phyloP scores from a whole-genome alignment of 1,284 basidiomycete genomes.

The Rhodofomes roseus region DNA sequence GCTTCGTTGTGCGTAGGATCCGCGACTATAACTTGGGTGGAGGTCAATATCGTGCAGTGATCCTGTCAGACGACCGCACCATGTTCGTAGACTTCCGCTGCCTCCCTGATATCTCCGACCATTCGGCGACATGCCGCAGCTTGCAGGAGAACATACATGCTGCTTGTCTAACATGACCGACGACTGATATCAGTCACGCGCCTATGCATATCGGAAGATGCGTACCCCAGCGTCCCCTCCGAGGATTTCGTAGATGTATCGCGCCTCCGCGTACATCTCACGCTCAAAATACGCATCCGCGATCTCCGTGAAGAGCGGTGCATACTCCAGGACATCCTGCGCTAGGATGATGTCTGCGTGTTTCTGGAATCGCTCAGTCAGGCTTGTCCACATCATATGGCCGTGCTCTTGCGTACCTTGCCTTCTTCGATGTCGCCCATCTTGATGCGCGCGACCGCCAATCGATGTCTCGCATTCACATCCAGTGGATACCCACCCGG shows the following conservation, averaged over 20 bases:
- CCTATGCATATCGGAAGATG: conserved; percentile 8
- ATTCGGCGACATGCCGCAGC: conserved; percentile 75
- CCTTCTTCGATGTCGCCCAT: conserved; percentile 81
- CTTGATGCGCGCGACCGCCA: conserved; percentile 83
- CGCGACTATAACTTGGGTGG: conserved; percentile 58
- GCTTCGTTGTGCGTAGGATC: conserved; percentile 77
- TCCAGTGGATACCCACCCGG: conserved; percentile 69
- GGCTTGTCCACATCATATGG: not conserved
- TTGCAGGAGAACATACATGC: conserved; percentile 62
- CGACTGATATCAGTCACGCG: not conserved
- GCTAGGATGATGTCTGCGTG: conserved; percentile 73
- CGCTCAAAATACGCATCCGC: conserved; percentile 82
- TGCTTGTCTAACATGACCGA: conserved; percentile 49
- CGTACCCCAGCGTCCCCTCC: conserved; percentile 71
- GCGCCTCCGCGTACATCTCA: conserved; percentile 70
- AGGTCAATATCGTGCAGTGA: conserved; percentile 2
- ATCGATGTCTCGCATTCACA: conserved; percentile 78
- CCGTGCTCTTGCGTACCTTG: conserved; percentile 48
- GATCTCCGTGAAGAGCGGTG: conserved; percentile 77
- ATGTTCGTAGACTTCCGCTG: conserved; percentile 80
- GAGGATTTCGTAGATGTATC: conserved; percentile 75
- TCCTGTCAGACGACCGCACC: conserved; percentile 39
- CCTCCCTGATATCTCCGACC: conserved; percentile 68
- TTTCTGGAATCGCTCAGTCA: conserved; percentile 40
- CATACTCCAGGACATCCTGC: conserved; percentile 74